A percentile compares a stretch with the other conserved stretches of the same genome.
Conservation (phyloP, 208 protist species). For the Wallacemonas sp. region DNA sequence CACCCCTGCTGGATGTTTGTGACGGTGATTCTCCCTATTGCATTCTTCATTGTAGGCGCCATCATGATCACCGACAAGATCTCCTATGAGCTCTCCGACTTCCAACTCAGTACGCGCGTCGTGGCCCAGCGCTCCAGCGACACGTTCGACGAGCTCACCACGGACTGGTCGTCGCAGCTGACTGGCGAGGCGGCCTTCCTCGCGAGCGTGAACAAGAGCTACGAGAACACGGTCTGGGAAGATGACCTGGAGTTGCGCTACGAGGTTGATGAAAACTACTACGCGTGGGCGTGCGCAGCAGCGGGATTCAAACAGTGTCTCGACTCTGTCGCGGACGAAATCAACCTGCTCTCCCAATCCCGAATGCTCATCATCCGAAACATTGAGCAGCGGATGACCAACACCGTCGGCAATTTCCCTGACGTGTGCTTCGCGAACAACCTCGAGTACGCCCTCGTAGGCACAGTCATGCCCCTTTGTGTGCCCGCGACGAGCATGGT, state of each 20-base stretch:
- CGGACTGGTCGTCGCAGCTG: slow-evolving; percentile 21
- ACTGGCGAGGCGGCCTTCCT: slow-evolving; percentile 14
- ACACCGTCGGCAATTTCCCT: background rate
- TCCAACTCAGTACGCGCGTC: slow-evolving; percentile 34
- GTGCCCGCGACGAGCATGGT: slow-evolving; percentile 33
- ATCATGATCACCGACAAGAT: slow-evolving; percentile 15
- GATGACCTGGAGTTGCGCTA: slow-evolving; percentile 35
- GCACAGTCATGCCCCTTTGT: slow-evolving; percentile 23
- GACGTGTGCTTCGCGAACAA: slow-evolving; percentile 54
- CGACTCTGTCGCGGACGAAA: background rate
- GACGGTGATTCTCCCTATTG: slow-evolving; percentile 30
- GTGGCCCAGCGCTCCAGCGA: slow-evolving; percentile 18
- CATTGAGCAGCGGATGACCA: background rate
- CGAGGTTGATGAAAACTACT: background rate
- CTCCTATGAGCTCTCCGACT: slow-evolving; percentile 36
- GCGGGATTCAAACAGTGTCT: background rate
- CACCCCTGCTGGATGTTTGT: slow-evolving; percentile 26
- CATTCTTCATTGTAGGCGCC: slow-evolving; percentile 40
- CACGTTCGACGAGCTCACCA: slow-evolving; percentile 18
- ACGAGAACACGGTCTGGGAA: slow-evolving; percentile 20
- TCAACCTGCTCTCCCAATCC: slow-evolving; percentile 1
- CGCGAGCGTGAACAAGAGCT: slow-evolving; percentile 3
- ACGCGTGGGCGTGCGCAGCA: background rate
- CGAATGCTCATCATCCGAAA: background rate
- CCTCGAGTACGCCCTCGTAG: slow-evolving; percentile 19